Conservation (phyloP, 306 rosid species). For the Begonia fuchsioides region DNA sequence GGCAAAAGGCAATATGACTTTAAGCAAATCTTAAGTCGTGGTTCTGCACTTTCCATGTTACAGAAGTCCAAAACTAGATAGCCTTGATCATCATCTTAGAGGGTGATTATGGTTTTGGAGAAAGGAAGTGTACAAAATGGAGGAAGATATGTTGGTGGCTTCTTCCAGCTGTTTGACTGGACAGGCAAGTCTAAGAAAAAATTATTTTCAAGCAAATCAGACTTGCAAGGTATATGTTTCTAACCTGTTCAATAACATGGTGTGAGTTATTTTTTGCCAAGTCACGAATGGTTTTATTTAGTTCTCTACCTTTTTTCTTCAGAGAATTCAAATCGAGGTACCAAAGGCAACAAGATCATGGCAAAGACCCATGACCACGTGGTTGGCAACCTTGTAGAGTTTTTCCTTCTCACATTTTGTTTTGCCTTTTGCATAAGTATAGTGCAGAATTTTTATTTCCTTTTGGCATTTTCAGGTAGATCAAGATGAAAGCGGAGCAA, state of each 20-base stretch:
- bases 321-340: conserved; percentile 46
- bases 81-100: conserved; percentile 19
- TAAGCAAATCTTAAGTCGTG: no score
- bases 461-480: conserved; percentile 26
- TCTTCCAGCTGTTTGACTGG: conserved; percentile 90
- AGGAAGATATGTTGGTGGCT: conserved; percentile 58
- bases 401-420: background rate
- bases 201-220: conserved; percentile 56
- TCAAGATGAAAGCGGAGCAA: conserved; percentile 41
- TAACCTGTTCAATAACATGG: conserved; percentile 1
- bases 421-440: background rate
- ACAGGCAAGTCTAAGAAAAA: conserved; percentile 74
- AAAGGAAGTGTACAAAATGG: conserved; percentile 52
- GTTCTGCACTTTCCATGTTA: no score
- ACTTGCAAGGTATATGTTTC: conserved; percentile 33
- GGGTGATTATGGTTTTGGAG: conserved; percentile 57
- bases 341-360: conserved; percentile 27
- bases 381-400: conserved; percentile 16
- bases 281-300: background rate
- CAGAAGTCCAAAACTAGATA: no score
- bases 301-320: background rate
- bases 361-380: conserved; percentile 29
- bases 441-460: background rate
- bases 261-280: background rate
- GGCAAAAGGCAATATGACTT: no score